Base-by-base conservation (phyloP, 306 rosid species). In the Cucumis melo region DNA sequence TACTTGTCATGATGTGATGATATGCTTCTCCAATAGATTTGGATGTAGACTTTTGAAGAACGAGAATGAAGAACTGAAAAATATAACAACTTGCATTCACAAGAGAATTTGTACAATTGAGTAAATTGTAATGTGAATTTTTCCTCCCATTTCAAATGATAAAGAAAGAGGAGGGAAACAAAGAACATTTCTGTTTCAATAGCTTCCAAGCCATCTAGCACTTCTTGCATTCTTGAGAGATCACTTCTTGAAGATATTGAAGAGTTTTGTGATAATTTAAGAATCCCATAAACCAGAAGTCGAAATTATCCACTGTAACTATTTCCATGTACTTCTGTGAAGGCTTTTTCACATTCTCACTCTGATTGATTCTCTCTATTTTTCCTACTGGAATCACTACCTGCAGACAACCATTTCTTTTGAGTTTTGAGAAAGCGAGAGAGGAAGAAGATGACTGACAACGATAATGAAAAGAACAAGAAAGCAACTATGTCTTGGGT, bases 211-310 rank as follows among this genome's bases (percentile, higher is more conserved):
- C 32, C 32, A 46, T 61, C 58, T 63, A 77, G 58, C 44, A 61
- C 1, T 24, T 78, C 53, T 53, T 78, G 66, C 82, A 71, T 70
- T 80, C 75, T 78, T 63, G 80, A 56, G 86, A 80, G 51, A 85
- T 54, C 63, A 81, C 86, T 57, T 78, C 73, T 78, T 80, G 84
- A 12, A 90, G 81, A 82, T 78, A 70, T 42, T 82, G 85, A 79
- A 79, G 73, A 73, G 92, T 78, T 81, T 85, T 88, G 79, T 81
- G 81, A 79, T 85, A 80, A n/a, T 86, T 90, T 23, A 90, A 82
- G 83, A 91, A 80, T 32, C 96, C 96, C 96, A 88, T 75, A 56
- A 90, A 85, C 96, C 96, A 88, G 80, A 90, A 90, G 46, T 90
- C 91, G 54, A 86, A 88, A 61, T 88, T 73, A 66, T 90, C 96